These are phyloP conservation scores for Rhizoclosmatium hyalinum DNA, from an alignment of 371 early-diverging fungal genomes.

Conservation along the genomic window DNA sequence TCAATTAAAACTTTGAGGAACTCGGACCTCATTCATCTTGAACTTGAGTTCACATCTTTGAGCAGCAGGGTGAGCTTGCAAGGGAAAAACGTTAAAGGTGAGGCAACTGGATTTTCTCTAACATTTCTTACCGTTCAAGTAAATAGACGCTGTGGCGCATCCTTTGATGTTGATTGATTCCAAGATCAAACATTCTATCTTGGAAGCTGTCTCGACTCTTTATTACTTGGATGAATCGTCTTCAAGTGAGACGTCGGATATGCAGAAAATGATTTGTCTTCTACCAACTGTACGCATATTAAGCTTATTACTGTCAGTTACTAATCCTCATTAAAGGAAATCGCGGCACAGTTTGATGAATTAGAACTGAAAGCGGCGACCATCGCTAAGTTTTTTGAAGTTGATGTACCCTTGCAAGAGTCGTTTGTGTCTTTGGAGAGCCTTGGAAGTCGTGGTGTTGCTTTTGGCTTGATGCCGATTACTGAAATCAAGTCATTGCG, in stretches of 20 bases:
- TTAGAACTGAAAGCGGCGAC: not conserved
- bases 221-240: conserved; percentile 70
- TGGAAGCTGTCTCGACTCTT: conserved; percentile 78
- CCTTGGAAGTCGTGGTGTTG: conserved; percentile 8
- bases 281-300: conserved; percentile 16
- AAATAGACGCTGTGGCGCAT: conserved; percentile 1
- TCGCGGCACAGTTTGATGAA: conserved; percentile 7
- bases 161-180: conserved; percentile 22
- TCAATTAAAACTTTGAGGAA: conserved; percentile 13
- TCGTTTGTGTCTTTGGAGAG: conserved; percentile 9
- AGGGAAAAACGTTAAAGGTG: conserved; percentile 18
- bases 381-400: not conserved
- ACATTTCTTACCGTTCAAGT: not conserved
- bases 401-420: conserved; percentile 7
- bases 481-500: conserved; percentile 28
- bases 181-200: conserved; percentile 59
- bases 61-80: conserved; percentile 4
- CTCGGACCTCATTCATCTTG: conserved; percentile 11
- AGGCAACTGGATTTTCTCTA: not conserved
- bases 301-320: not conserved
- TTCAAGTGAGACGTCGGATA: conserved; percentile 1
- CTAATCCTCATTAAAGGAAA: conserved; percentile 16
- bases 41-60: conserved; percentile 6
- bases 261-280: conserved; percentile 11
- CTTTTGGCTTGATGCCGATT: conserved; percentile 24